Conservation (phyloP, 495 filamentous ascomycete species). For the Aspergillus funiculosus region DNA sequence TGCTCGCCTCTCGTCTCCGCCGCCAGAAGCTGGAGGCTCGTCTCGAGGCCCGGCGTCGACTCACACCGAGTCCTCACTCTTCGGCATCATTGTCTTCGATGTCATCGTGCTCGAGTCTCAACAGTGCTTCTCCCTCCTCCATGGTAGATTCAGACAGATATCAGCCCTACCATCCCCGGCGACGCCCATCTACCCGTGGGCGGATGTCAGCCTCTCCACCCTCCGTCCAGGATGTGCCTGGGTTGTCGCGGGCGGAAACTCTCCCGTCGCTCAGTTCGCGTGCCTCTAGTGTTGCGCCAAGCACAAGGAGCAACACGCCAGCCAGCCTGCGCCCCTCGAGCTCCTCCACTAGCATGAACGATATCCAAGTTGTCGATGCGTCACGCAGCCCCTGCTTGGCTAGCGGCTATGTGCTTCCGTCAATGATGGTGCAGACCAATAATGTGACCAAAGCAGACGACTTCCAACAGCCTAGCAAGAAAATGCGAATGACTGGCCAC, state of each 20-base stretch:
- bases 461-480: conserved; percentile 37
- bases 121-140: conserved; percentile 27
- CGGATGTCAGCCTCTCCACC: conserved; percentile 48
- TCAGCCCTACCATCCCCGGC: conserved; percentile 33
- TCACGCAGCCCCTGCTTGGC: conserved; percentile 31
- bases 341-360: conserved; percentile 34
- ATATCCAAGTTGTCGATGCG: conserved; percentile 32
- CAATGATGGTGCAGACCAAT: neutral
- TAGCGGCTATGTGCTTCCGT: conserved; percentile 32
- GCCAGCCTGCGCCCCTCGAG: conserved; percentile 37
- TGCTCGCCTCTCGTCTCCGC: conserved; percentile 38
- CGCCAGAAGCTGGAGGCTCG: conserved; percentile 38
- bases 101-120: conserved; percentile 16
- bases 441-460: conserved; percentile 28
- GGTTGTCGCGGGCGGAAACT: conserved; percentile 41
- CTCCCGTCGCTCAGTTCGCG: conserved; percentile 43
- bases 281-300: conserved; percentile 44
- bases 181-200: conserved; percentile 32
- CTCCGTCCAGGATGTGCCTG: conserved; percentile 43
- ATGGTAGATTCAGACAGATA: conserved; percentile 32
- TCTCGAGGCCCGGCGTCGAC: conserved; percentile 25
- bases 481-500: conserved; percentile 32
- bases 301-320: conserved; percentile 35
- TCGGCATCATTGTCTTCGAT: conserved; percentile 24
- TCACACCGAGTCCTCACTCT: conserved; percentile 35